Percentiles rank a stretch among this genome's conserved stretches.
Conservation (phyloP, 768 basidiomycete species). For the Lentinula raphanica region DNA sequence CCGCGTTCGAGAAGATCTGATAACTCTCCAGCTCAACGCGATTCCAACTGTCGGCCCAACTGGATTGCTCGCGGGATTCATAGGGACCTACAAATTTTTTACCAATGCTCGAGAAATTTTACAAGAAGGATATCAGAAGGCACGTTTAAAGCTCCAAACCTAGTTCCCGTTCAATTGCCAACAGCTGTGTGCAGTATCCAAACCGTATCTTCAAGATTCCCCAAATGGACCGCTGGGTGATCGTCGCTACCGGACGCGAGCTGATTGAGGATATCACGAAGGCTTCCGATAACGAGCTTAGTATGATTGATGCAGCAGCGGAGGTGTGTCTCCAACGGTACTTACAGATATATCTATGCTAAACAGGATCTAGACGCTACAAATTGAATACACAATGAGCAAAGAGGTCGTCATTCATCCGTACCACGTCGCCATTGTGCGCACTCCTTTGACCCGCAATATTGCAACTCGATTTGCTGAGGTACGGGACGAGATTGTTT, state of each 20-base stretch:
- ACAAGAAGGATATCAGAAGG: conserved; percentile 2
- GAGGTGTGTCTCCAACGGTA: background rate
- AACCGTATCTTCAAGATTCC: background rate
- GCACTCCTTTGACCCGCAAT: background rate
- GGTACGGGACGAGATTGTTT: background rate
- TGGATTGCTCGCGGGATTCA: background rate
- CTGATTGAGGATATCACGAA: background rate
- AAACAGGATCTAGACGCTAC: background rate
- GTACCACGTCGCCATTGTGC: background rate
- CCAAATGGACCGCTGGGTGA: background rate
- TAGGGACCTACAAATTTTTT: background rate
- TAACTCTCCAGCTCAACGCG: background rate
- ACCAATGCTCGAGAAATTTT: background rate
- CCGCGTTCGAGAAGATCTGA: background rate
- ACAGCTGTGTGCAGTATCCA: background rate
- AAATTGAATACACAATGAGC: background rate
- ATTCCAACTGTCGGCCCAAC: background rate
- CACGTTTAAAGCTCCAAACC: background rate
- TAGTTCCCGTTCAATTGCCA: background rate
- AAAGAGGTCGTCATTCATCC: background rate
- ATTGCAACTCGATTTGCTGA: background rate
- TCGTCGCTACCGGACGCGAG: background rate
- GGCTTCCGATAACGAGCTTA: background rate
- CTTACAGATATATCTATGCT: background rate
- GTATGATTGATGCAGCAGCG: background rate